Base-by-base conservation (phyloP, 1,284 basidiomycete species). In the Rhizoctonia solani region DNA sequence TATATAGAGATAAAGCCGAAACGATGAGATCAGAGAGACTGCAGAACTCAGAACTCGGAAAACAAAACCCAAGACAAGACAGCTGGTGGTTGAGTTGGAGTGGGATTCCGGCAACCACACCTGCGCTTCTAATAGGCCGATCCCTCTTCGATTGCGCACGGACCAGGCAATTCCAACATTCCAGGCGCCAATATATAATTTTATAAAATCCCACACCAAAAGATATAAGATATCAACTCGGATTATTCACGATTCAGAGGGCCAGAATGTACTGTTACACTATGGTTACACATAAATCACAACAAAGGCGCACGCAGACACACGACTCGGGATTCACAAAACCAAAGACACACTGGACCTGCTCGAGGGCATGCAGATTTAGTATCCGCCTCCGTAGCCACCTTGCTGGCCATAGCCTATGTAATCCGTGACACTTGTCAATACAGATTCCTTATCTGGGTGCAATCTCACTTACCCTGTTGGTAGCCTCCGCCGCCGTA, bases 61-160 rank as follows among this genome's bases (percentile, higher is more conserved):
- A 46, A 21, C 6, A 6, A 56, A 23, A 56, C 25, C 27, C 54
- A 42, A 56, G 54, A 56, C 39, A 56, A 55, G 54, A 55, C 54
- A 54, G 53, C 53, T n/a, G 54, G 54, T 56, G 39, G 54, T 56
- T 56, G 27, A 56, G 54, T 46, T 56, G 19, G 1, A n/a, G 21
- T 13, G 37, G 23, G 27, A 41, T 37, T 54, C 34, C 53, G 54
- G 41, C 30, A 25, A 5, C 39, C 3, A 23, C n/a, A n/a, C n/a
- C n/a, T 32, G 23, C 42, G 8, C 54, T 56, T 56, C 54, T 56
- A 56, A 56, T 56, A 56, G 39, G 54, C n/a, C 54, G 54, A 56
- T 42, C 9, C n/a, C n/a, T n/a, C 23, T 32, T 19, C 39, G 54
- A 56, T 44, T 56, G 54, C 54, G 54, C 54, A 56, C 39, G 37